Percentiles rank a stretch among this genome's conserved stretches.
These are phyloP conservation scores for Penicillium argentinense DNA, from an alignment of 495 filamentous ascomycete species.

Conservation along the genomic window DNA sequence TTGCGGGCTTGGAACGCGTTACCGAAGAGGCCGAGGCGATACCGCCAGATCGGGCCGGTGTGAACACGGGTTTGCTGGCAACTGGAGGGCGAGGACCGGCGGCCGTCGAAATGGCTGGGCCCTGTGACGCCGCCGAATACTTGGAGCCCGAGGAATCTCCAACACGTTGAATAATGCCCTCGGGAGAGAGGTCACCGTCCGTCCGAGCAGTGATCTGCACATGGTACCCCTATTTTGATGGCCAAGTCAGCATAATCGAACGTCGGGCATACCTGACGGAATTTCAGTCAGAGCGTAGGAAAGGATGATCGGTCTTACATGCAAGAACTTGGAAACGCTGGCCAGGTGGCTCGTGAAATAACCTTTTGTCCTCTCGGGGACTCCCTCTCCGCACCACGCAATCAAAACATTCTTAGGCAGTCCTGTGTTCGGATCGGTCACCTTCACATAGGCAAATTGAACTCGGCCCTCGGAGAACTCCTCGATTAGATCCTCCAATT, in stretches of 20 bases:
- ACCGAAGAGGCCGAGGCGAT: constrained; percentile 61
- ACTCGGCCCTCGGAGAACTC: constrained; percentile 96
- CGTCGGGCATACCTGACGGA: too few relatives aligned
- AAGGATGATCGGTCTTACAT: constrained; percentile 48
- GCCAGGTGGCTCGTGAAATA: constrained; percentile 95
- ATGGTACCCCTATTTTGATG: constrained; percentile 72
- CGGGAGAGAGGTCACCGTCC: constrained; percentile 80
- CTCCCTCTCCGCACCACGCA: constrained; percentile 96
- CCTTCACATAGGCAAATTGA: constrained; percentile 95
- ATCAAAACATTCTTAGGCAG: constrained; percentile 93
- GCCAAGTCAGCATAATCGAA: too few relatives aligned
- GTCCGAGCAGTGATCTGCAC: constrained; percentile 95
- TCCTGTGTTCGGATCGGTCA: constrained; percentile 89
- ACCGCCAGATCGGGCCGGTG: constrained; percentile 70
- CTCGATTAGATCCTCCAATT: constrained; percentile 90
- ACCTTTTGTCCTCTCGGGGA: constrained; percentile 96
- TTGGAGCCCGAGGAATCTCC: constrained; percentile 94
- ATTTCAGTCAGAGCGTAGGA: background rate
- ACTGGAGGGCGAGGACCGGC: constrained; percentile 64
- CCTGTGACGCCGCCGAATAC: constrained; percentile 68
- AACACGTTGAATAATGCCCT: constrained; percentile 89
- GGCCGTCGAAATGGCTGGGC: constrained; percentile 33
- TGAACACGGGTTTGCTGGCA: constrained; percentile 86
- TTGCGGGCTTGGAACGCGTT: constrained; percentile 45
- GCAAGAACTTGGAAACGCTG: constrained; percentile 84